Conservation (phyloP, 176 grass and related monocot species). For the Dactylis glomerata region DNA sequence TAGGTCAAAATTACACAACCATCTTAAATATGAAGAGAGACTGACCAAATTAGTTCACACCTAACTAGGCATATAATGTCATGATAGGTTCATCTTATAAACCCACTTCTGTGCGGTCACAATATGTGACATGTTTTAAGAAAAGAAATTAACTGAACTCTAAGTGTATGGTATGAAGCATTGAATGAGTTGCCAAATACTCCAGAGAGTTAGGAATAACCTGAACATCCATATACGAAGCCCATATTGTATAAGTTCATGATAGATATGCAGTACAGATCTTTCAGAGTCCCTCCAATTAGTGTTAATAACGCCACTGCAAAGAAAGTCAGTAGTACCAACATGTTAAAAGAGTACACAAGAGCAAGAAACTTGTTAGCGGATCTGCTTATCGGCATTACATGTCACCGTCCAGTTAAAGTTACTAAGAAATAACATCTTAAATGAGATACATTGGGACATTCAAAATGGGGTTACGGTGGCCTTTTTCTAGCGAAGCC, state of each 20-base stretch:
- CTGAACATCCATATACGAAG: conserved; percentile 99
- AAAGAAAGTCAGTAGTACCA: conserved; percentile 23
- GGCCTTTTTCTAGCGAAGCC: not conserved
- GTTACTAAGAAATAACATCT: conserved; percentile 6
- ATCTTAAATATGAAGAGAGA: not conserved
- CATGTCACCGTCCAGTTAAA: conserved; percentile 7
- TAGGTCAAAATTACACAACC: conserved; percentile 1
- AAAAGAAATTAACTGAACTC: not conserved
- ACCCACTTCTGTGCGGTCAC: not conserved
- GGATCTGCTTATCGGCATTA: conserved; percentile 9
- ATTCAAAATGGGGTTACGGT: not conserved
- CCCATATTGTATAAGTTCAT: conserved; percentile 77
- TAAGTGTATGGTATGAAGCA: not conserved
- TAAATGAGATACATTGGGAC: not conserved
- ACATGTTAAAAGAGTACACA: conserved; percentile 26
- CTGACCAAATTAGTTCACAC: not conserved
- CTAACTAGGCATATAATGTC: not conserved
- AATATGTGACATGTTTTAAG: not conserved
- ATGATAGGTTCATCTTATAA: conserved; percentile 6
- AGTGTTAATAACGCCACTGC: conserved; percentile 54
- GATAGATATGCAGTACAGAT: conserved; percentile 87
- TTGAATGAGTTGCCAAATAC: not conserved
- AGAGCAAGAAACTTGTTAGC: not conserved
- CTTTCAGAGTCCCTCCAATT: conserved; percentile 74
- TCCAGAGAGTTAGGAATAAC: conserved; percentile 43